These are phyloP conservation scores for Silene coronaria DNA, from an alignment of 179 eudicot species.

Conservation along the genomic window DNA sequence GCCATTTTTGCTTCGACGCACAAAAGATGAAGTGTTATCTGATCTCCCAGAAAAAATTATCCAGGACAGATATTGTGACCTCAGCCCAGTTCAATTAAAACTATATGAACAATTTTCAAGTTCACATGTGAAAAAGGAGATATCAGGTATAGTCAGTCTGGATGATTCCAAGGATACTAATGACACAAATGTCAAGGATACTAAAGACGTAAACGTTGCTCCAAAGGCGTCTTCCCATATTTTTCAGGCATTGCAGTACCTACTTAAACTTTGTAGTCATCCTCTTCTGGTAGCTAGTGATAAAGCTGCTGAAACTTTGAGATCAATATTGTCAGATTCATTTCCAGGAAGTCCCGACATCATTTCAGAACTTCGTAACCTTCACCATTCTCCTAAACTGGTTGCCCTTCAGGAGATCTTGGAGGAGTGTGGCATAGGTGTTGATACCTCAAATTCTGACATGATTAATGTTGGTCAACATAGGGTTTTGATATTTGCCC, in stretches of 20 bases:
- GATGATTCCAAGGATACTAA: constrained; percentile 53
- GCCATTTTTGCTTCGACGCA: constrained; percentile 96
- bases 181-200: constrained; percentile 43
- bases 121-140: constrained; percentile 75
- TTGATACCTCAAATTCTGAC: constrained; percentile 68
- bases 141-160: constrained; percentile 58
- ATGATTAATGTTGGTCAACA: constrained; percentile 76
- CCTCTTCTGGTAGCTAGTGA: constrained; percentile 91
- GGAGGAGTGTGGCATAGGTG: constrained; percentile 98
- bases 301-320: constrained; percentile 57
- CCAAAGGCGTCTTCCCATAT: constrained; percentile 83
- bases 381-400: constrained; percentile 94
- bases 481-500: constrained; percentile 96
- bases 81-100: constrained; percentile 84
- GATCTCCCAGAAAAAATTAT: constrained; percentile 99
- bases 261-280: constrained; percentile 96
- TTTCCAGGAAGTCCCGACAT: constrained; percentile 49
- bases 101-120: constrained; percentile 92
- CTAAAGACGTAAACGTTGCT: constrained; percentile 47
- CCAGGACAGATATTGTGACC: constrained; percentile 97
- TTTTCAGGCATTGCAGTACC: constrained; percentile 93
- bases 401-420: constrained; percentile 95
- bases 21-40: constrained; percentile 94
- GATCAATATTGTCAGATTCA: constrained; percentile 48
- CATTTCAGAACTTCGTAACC: constrained; percentile 70